phyloP scores from a whole-genome alignment of 2,329 filamentous ascomycete genomes.

The Sporothrix brunneoviolacea region DNA sequence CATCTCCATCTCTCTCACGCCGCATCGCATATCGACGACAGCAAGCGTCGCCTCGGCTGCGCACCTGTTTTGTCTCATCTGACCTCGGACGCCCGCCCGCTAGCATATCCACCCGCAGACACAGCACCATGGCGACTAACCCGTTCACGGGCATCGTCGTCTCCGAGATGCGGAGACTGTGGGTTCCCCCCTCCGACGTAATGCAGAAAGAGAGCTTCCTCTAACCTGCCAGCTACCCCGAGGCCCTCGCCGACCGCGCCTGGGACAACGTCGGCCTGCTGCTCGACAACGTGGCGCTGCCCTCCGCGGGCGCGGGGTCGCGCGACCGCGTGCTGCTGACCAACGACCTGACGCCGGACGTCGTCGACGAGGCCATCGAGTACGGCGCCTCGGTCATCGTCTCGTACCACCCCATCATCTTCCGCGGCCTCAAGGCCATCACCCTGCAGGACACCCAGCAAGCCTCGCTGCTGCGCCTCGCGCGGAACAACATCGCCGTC shows the following conservation, averaged over 20 bases:
- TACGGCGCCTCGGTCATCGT: conserved; percentile 72
- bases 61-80: no score
- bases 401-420: conserved; percentile 96
- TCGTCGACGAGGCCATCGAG: conserved; percentile 82
- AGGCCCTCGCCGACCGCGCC: conserved; percentile 76
- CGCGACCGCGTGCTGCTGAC: conserved; percentile 50
- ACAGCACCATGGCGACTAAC: neutral
- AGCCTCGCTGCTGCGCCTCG: conserved; percentile 71
- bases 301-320: conserved; percentile 23
- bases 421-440: conserved; percentile 82
- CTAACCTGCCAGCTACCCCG: conserved; percentile 62
- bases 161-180: conserved; percentile 6
- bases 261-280: conserved; percentile 97
- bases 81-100: no score
- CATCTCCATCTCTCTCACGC: neutral
- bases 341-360: conserved; percentile 82
- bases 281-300: conserved; percentile 31
- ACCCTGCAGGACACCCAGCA: conserved; percentile 83
- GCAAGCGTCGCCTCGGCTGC: no score
- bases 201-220: no score
- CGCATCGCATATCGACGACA: neutral
- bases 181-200: neutral
- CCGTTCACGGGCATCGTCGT: neutral
- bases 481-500: conserved; percentile 82
- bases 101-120: no score